Evolutionary conservation across 805 yeast genomes (phyloP).

Genomic region (Hanseniaspora valbyensis): DNA sequence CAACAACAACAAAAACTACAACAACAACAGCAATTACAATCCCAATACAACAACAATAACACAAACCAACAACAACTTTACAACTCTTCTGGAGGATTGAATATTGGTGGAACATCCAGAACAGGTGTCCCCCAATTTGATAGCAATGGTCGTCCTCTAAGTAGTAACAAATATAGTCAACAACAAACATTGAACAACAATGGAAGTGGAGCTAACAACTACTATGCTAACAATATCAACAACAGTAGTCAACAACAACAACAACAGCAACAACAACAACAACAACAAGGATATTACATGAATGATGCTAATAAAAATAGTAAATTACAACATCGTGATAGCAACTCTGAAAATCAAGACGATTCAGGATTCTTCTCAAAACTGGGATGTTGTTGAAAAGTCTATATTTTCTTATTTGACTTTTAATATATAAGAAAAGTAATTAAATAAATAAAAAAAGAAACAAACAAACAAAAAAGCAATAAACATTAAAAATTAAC

Average conservation of each 20-base stretch:
- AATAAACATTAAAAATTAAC: too few relatives aligned
- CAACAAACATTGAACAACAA: constrained; percentile 22
- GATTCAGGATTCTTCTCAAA: constrained; percentile 28
- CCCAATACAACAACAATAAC: constrained; percentile 4
- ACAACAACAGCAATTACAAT: constrained; percentile 17
- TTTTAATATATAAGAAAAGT: too few relatives aligned
- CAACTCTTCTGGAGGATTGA: constrained; percentile 5
- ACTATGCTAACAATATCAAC: neutral
- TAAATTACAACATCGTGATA: constrained; percentile 11
- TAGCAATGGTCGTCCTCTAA: constrained; percentile 21
- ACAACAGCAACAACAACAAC: neutral
- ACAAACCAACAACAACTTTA: neutral
- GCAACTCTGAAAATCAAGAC: constrained; percentile 20
- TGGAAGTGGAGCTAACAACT: constrained; percentile 5
- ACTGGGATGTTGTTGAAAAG: constrained; percentile 30
- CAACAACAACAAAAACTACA: constrained; percentile 20
- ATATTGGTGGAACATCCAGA: constrained; percentile 24
- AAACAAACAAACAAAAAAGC: too few relatives aligned
- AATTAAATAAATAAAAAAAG: too few relatives aligned
- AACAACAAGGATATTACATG: constrained; percentile 13
- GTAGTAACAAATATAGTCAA: constrained; percentile 19
- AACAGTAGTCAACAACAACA: neutral
- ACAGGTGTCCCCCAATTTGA: constrained; percentile 27
- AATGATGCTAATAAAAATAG: neutral
- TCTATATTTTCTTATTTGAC: too few relatives aligned